phyloP scores from a whole-genome alignment of 352 stramenopile species.

The Phytophthora pisi region DNA sequence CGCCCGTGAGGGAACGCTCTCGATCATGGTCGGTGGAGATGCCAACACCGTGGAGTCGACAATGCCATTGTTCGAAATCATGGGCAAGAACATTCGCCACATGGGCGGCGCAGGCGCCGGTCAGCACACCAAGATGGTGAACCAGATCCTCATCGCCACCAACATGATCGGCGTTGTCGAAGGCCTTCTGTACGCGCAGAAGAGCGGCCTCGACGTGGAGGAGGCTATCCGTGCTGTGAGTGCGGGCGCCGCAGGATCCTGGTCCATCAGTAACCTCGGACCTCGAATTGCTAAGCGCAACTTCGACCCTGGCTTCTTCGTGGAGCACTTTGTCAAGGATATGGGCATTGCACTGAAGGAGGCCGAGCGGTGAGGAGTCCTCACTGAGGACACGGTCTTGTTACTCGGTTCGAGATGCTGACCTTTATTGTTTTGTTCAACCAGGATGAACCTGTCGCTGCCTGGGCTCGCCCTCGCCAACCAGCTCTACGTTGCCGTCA shows the following conservation, averaged over 20 bases:
- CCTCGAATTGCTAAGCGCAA: constrained; percentile 89
- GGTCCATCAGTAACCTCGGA: constrained; percentile 91
- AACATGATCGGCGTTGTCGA: constrained; percentile 92
- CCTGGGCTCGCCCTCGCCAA: constrained; percentile 87
- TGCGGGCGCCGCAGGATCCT: constrained; percentile 85
- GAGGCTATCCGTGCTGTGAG: constrained; percentile 88
- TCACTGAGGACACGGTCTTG: too few relatives aligned
- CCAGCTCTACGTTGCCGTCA: constrained; percentile 87
- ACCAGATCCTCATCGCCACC: constrained; percentile 90
- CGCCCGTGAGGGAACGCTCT: constrained; percentile 84
- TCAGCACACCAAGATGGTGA: constrained; percentile 93
- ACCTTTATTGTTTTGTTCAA: constrained; percentile 6
- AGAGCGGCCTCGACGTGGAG: constrained; percentile 82
- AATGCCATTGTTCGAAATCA: constrained; percentile 86
- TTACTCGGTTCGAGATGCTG: too few relatives aligned
- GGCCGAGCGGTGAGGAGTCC: constrained; percentile 61
- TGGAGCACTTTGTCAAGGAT: constrained; percentile 92
- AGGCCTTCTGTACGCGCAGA: constrained; percentile 88
- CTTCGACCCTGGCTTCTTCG: constrained; percentile 91
- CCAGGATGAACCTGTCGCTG: constrained; percentile 86
- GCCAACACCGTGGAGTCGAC: constrained; percentile 68
- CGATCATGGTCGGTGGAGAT: constrained; percentile 92
- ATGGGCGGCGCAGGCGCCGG: constrained; percentile 85
- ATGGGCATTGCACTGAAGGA: constrained; percentile 92
- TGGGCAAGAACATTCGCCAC: constrained; percentile 92